A percentile compares a stretch with the other conserved stretches of the same genome.
Evolutionary conservation across 768 basidiomycete species (phyloP).

Genomic region (Boletus rex-veris): DNA sequence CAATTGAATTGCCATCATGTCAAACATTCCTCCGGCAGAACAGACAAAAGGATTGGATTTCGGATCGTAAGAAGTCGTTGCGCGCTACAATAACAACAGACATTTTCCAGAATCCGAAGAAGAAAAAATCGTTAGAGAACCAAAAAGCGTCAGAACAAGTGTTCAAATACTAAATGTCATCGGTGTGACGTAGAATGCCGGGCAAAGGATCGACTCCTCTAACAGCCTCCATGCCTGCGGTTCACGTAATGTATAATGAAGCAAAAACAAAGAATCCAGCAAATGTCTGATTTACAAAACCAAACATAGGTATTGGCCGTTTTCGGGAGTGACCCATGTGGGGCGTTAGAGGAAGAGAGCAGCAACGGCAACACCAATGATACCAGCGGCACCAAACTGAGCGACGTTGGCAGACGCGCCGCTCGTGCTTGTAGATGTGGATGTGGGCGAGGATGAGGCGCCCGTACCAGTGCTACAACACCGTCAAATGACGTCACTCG

Average conservation of each 20-base stretch:
- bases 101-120: slow-evolving; percentile 16
- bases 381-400: slow-evolving; percentile 43
- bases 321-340: background rate
- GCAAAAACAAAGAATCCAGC: slow-evolving; percentile 10
- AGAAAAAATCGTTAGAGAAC: slow-evolving; percentile 1
- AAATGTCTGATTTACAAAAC: slow-evolving; percentile 13
- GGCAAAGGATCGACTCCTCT: slow-evolving; percentile 1
- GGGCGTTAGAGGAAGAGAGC: slow-evolving; percentile 37
- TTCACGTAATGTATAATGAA: slow-evolving; percentile 19
- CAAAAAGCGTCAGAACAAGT: slow-evolving; percentile 1
- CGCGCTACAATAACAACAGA: slow-evolving; percentile 16
- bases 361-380: slow-evolving; percentile 33
- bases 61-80: slow-evolving; percentile 15
- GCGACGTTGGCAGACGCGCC: slow-evolving; percentile 42
- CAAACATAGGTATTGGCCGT: slow-evolving; percentile 19
- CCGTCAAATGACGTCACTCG: slow-evolving; percentile 11
- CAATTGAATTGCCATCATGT: background rate
- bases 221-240: slow-evolving; percentile 1
- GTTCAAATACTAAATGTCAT: slow-evolving; percentile 4
- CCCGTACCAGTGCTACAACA: background rate
- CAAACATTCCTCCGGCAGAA: background rate
- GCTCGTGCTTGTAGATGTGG: slow-evolving; percentile 24
- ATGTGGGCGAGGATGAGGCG: slow-evolving; percentile 18
- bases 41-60: slow-evolving; percentile 5
- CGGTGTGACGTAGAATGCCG: background rate